Evolutionary conservation across 2,329 filamentous ascomycete species (phyloP).

Genomic region (Fusarium fujikuroi): DNA sequence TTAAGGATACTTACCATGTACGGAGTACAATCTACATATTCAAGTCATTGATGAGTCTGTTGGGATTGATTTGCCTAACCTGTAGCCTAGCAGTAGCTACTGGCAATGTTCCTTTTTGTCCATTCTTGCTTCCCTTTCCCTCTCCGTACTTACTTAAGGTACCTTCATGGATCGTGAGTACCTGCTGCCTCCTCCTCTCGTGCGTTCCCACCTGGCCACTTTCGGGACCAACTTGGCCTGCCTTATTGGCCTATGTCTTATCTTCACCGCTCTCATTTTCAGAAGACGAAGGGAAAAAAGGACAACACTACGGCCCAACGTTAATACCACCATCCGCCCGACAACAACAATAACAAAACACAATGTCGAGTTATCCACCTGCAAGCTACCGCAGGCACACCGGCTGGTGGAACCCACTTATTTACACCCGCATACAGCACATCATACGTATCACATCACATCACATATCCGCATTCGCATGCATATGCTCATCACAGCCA

Average conservation of each 20-base stretch:
- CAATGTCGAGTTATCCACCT: slow-evolving; percentile 4
- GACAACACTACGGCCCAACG: slow-evolving; percentile 8
- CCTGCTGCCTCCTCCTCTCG: neutral
- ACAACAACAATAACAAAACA: slow-evolving; percentile 32
- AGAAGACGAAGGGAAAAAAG: slow-evolving; percentile 8
- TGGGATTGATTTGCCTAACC: neutral
- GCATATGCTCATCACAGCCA: slow-evolving; percentile 41
- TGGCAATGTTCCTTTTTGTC: neutral
- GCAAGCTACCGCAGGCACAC: slow-evolving; percentile 34
- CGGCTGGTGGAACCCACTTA: slow-evolving; percentile 14
- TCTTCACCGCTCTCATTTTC: slow-evolving; percentile 20
- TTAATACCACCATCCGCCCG: slow-evolving; percentile 23
- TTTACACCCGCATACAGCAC: slow-evolving; percentile 25
- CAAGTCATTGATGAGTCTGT: neutral
- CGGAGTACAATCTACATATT: neutral
- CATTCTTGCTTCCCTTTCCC: neutral
- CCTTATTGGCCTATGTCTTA: slow-evolving; percentile 16
- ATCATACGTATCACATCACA: slow-evolving; percentile 34
- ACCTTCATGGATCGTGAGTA: neutral
- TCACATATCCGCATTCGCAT: slow-evolving; percentile 36
- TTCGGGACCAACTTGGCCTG: slow-evolving; percentile 18
- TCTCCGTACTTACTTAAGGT: neutral
- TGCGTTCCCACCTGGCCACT: slow-evolving; percentile 20
- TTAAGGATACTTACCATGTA: neutral
- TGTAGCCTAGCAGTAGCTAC: neutral